Conservation (phyloP, 768 basidiomycete species). For the Boletellus ananiceps region DNA sequence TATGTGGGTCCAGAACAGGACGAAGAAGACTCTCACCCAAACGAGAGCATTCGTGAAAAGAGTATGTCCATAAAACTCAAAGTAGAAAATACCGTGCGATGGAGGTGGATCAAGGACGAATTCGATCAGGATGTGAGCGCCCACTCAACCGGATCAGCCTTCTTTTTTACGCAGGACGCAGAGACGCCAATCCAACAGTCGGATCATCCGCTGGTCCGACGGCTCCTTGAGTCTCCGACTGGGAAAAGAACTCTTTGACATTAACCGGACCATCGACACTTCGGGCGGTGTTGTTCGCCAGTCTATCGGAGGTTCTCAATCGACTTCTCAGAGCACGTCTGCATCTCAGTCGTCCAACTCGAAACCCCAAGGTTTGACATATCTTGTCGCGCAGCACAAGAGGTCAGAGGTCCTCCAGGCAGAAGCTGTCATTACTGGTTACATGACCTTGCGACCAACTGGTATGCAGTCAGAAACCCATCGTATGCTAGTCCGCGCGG, state of each 20-base stretch:
- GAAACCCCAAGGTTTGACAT: constrained; percentile 74
- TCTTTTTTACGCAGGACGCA: constrained; percentile 29
- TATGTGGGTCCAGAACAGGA: constrained; percentile 83
- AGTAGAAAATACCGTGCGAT: constrained; percentile 91
- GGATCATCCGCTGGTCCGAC: constrained; percentile 94
- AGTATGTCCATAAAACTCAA: constrained; percentile 83
- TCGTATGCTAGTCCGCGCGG: constrained; percentile 80
- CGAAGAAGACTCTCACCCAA: constrained; percentile 52
- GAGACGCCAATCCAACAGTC: constrained; percentile 85
- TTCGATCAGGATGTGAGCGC: constrained; percentile 69
- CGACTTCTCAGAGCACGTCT: constrained; percentile 39
- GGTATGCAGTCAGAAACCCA: constrained; percentile 91
- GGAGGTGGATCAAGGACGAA: constrained; percentile 87
- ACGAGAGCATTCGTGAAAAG: constrained; percentile 64
- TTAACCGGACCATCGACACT: constrained; percentile 73
- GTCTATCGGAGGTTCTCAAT: constrained; percentile 45
- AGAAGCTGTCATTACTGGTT: constrained; percentile 77
- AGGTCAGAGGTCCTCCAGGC: constrained; percentile 82
- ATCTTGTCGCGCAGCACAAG: constrained; percentile 87
- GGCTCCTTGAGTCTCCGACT: constrained; percentile 86
- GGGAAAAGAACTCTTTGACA: constrained; percentile 92
- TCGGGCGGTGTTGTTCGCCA: constrained; percentile 64
- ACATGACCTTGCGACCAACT: constrained; percentile 79
- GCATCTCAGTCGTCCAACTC: constrained; percentile 34
- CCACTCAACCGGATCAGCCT: neutral